Conservation (phyloP, 768 basidiomycete species). For the Galerina marginata region DNA sequence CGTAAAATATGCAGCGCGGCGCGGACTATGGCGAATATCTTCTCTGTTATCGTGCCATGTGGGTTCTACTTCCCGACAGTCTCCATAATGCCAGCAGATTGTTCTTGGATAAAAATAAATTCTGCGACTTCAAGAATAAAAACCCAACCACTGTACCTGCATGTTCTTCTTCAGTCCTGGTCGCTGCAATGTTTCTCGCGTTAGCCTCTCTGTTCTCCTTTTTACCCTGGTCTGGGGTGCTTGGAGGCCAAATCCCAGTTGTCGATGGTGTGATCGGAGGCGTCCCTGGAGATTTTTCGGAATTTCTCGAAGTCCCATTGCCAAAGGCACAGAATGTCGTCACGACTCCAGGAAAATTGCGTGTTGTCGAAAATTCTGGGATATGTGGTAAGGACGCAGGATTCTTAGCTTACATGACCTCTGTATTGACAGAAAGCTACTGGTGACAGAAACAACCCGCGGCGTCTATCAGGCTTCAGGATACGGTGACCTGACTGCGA, state of each 20-base stretch:
- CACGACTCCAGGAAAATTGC: constrained; percentile 53
- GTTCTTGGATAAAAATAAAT: constrained; percentile 9
- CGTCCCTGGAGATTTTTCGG: constrained; percentile 30
- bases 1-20: neutral
- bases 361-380: constrained; percentile 66
- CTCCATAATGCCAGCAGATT: constrained; percentile 6
- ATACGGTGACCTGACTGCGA: constrained; percentile 62
- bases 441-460: constrained; percentile 55
- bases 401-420: constrained; percentile 2
- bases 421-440: neutral
- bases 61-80: neutral
- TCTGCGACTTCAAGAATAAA: constrained; percentile 1
- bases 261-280: constrained; percentile 59
- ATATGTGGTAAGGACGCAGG: constrained; percentile 50
- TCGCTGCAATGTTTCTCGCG: constrained; percentile 6
- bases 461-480: constrained; percentile 67
- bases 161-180: neutral
- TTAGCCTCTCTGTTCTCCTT: neutral
- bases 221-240: constrained; percentile 2
- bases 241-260: constrained; percentile 50
- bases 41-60: constrained; percentile 14
- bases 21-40: neutral
- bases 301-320: neutral
- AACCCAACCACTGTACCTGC: neutral
- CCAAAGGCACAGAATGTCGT: constrained; percentile 20